phyloP scores from a whole-genome alignment of 2,329 filamentous ascomycete genomes.

The Cryphonectria carpinicola region DNA sequence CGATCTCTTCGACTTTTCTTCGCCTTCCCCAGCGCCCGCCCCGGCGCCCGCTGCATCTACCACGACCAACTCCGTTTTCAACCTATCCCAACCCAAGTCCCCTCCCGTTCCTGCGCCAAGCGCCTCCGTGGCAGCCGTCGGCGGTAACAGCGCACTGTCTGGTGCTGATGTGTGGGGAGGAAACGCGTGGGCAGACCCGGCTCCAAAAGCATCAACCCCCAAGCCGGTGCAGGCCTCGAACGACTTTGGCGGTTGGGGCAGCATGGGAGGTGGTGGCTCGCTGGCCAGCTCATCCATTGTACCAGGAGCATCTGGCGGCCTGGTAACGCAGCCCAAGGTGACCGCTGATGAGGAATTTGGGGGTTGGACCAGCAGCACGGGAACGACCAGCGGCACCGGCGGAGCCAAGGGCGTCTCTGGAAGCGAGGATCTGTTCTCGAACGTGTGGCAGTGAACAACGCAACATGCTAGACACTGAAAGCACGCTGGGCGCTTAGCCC shows the following conservation, averaged over 20 bases:
- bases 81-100: slow-evolving; percentile 66
- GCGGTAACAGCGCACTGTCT: slow-evolving; percentile 36
- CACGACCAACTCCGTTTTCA: slow-evolving; percentile 73
- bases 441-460: slow-evolving; percentile 79
- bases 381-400: slow-evolving; percentile 46
- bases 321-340: slow-evolving; percentile 69
- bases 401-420: slow-evolving; percentile 56
- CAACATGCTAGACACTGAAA: neutral
- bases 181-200: slow-evolving; percentile 78
- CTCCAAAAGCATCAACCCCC: slow-evolving; percentile 50
- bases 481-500: too few relatives aligned
- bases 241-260: slow-evolving; percentile 64
- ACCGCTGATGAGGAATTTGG: slow-evolving; percentile 94
- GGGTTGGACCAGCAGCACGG: slow-evolving; percentile 80
- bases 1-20: slow-evolving; percentile 80
- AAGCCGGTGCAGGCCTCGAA: slow-evolving; percentile 49
- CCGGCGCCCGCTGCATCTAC: slow-evolving; percentile 45
- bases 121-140: slow-evolving; percentile 42
- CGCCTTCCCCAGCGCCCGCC: slow-evolving; percentile 49
- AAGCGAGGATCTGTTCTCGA: slow-evolving; percentile 89
- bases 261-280: slow-evolving; percentile 35
- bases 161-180: slow-evolving; percentile 80
- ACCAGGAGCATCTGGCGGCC: slow-evolving; percentile 66
- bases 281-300: slow-evolving; percentile 65
- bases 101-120: slow-evolving; percentile 45